Evolutionary conservation across 2,329 filamentous ascomycete species (phyloP), one percentile per base, ranked within the genome.

Genomic region (Ophiosphaerella korrae): DNA sequence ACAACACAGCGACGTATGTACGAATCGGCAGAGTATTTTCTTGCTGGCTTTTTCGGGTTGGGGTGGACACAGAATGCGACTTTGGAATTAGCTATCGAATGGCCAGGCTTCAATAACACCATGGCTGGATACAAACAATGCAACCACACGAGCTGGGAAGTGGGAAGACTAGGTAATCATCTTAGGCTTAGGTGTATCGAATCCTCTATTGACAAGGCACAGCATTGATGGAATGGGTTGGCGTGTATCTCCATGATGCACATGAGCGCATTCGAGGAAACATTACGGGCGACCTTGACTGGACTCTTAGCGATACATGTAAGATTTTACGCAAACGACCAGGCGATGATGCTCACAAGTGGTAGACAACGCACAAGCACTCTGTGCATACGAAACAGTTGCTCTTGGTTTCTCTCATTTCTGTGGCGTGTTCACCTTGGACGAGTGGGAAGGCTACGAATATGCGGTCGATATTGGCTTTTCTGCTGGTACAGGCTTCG

Each of bases 361-460:
- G 16, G 80, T 16, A 70, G 67, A 85, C 65, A 82, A 87, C 46
- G 90, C 88, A 0, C 88, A 92, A 70, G 85, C 79, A 3, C 79
- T 92, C 67, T 92, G 89, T 61, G 85, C 88, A 0, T 92, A 92
- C 64, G 89, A 92, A 71, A 90, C 87, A 0, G 82, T 90, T n/a
- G 85, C 87, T 1, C 86, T 88, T 52, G 89, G 89, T 18, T 92
- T 85, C 75, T 89, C 86, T 59, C 80, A 79, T 8, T 92, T 89
- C 76, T 92, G 89, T 66, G 77, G 84, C 21, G 79, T 92, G 3
- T 92, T 92, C 68, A 90, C 84, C 0, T 89, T 87, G 58, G 78
- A 86, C 16, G 89, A 92, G 67, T 92, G 88, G 88, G 74, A 83
- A 42, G 83, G 80, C 34, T 92, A 88, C 64, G 85, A 86, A 49